Conservation (phyloP, 306 rosid genomes). For the Boehmeria nivea region DNA sequence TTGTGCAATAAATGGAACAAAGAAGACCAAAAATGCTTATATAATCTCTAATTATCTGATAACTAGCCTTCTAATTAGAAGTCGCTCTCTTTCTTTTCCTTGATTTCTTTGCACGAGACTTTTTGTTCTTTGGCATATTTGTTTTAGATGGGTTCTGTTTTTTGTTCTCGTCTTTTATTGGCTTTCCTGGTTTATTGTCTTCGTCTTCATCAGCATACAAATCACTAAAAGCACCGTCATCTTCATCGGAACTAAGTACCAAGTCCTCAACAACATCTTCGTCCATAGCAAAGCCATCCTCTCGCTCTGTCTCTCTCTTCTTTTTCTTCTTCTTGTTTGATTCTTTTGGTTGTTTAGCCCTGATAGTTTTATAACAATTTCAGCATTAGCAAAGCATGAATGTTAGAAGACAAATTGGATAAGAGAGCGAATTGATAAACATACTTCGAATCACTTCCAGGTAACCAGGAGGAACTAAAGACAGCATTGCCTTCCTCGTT, state of each 20-base stretch:
- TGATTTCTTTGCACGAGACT: conserved; percentile 28
- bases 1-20: no score
- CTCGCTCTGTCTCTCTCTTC: conserved; percentile 39
- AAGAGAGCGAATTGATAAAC: conserved; percentile 12
- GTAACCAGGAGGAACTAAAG: conserved; percentile 87
- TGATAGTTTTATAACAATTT: conserved; percentile 18
- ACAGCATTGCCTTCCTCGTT: conserved; percentile 50
- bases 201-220: conserved; percentile 36
- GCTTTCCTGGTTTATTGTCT: conserved; percentile 8
- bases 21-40: no score
- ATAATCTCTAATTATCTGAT: no score
- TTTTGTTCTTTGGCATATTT: conserved; percentile 33
- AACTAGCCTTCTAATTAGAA: conserved; percentile 1
- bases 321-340: conserved; percentile 33
- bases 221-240: conserved; percentile 25
- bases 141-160: conserved; percentile 29
- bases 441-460: conserved; percentile 66
- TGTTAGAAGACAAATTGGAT: neutral
- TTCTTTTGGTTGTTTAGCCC: conserved; percentile 43
- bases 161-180: conserved; percentile 29
- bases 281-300: conserved; percentile 43
- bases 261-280: conserved; percentile 86
- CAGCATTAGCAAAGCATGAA: neutral
- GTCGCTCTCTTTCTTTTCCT: conserved; percentile 31
- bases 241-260: conserved; percentile 88